These are phyloP conservation scores for Mortierella sp. DNA, from an alignment of 371 early-diverging fungal species.

Conservation along the genomic window DNA sequence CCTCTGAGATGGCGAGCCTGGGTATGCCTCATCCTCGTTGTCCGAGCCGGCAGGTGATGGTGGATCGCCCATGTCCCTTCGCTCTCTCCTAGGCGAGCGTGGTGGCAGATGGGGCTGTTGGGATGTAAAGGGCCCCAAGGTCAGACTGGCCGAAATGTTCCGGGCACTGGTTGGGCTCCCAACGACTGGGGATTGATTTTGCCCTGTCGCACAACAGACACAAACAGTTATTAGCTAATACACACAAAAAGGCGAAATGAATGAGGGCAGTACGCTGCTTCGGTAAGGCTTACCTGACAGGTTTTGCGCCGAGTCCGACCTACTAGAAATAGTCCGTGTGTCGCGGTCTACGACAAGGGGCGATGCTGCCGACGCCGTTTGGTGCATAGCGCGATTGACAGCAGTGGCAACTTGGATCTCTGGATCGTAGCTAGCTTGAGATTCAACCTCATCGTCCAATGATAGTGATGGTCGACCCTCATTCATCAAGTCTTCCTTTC, in stretches of 20 bases:
- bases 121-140: conserved; percentile 15
- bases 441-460: conserved; percentile 17
- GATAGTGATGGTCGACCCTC: conserved; percentile 3
- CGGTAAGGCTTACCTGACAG: conserved; percentile 4
- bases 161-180: conserved; percentile 24
- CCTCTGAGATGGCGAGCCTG: neutral
- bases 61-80: conserved; percentile 24
- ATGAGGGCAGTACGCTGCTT: neutral
- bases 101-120: conserved; percentile 40
- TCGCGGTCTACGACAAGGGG: conserved; percentile 19
- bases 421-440: conserved; percentile 19
- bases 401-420: conserved; percentile 33
- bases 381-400: conserved; percentile 23
- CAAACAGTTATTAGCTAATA: neutral
- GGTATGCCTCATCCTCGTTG: conserved; percentile 42
- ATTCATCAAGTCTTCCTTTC: neutral
- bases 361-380: neutral
- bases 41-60: conserved; percentile 36
- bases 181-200: conserved; percentile 9
- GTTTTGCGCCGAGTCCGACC: conserved; percentile 8
- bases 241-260: neutral
- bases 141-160: conserved; percentile 27
- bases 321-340: conserved; percentile 1
- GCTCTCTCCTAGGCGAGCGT: conserved; percentile 49
- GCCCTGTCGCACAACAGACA: conserved; percentile 7